Conservation (phyloP, 1,284 basidiomycete genomes). For the Cutaneotrichosporon sp. region DNA sequence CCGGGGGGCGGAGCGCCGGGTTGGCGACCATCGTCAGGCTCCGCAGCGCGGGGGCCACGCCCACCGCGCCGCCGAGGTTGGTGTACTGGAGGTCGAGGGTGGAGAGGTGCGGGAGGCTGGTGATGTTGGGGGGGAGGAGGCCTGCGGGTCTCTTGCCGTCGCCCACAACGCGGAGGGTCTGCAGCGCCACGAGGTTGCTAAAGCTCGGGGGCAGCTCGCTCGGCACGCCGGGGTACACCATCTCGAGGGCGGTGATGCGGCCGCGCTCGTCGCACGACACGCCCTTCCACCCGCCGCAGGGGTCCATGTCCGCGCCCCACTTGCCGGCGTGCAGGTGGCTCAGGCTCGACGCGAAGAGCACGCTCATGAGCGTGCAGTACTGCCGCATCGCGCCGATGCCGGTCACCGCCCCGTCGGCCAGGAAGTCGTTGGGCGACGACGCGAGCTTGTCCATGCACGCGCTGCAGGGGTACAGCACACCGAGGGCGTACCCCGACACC, state of each 20-base stretch:
- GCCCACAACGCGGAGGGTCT: conserved; percentile 31
- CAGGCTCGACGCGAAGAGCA: conserved; percentile 20
- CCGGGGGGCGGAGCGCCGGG: conserved; percentile 13
- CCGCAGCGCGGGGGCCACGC: neutral
- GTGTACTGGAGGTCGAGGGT: conserved; percentile 9
- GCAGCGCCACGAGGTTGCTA: conserved; percentile 40
- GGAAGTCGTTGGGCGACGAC: conserved; percentile 48
- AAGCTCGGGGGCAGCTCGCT: conserved; percentile 33
- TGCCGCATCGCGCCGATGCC: conserved; percentile 50
- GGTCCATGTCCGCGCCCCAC: conserved; percentile 38
- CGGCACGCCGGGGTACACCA: conserved; percentile 46
- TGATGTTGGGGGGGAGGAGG: conserved; percentile 25
- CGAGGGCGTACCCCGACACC: neutral
- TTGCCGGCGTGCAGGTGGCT: conserved; percentile 13
- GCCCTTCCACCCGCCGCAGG: conserved; percentile 46
- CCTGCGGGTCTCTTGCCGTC: conserved; percentile 44
- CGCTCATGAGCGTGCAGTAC: conserved; percentile 50
- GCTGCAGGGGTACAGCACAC: conserved; percentile 27
- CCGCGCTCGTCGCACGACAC: conserved; percentile 45
- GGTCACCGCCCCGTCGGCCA: conserved; percentile 28
- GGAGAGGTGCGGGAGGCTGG: conserved; percentile 26
- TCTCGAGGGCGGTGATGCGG: conserved; percentile 36
- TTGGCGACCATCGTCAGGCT: conserved; percentile 1
- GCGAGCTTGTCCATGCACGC: conserved; percentile 42
- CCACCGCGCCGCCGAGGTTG: neutral